phyloP scores from a whole-genome alignment of 495 filamentous ascomycete genomes.

The Trichoderma virens region DNA sequence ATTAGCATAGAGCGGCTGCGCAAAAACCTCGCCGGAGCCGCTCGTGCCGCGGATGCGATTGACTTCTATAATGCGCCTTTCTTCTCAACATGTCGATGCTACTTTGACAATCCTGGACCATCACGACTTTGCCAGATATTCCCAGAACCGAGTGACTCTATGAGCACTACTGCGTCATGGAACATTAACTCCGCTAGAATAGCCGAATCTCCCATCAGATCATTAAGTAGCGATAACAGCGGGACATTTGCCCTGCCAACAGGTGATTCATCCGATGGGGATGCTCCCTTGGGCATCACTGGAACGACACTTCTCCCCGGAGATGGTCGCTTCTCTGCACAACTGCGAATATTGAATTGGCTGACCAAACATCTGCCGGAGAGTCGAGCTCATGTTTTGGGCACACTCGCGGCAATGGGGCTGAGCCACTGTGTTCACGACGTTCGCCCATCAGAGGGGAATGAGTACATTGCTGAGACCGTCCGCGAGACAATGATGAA shows the following conservation, averaged over 20 bases:
- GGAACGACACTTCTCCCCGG: not conserved
- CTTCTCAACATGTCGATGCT: constrained; percentile 8
- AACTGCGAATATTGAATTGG: not conserved
- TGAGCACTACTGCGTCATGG: not conserved
- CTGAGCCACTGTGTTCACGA: not conserved
- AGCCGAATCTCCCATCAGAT: not conserved
- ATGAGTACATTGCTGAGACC: not conserved
- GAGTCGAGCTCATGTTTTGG: not conserved
- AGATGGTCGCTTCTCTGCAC: not conserved
- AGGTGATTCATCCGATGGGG: not conserved
- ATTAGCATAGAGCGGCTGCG: constrained; percentile 2
- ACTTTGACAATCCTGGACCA: not conserved
- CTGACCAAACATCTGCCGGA: not conserved
- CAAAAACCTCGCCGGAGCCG: constrained; percentile 7
- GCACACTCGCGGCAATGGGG: not conserved
- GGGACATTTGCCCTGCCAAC: not conserved
- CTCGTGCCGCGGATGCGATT: not conserved
- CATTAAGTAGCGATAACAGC: not conserved
- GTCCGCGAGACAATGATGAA: not conserved
- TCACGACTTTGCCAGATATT: not conserved
- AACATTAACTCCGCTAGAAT: not conserved
- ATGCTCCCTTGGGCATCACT: not conserved
- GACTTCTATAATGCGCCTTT: constrained; percentile 10
- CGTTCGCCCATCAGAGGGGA: not conserved
- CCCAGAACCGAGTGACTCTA: not conserved